Evolutionary conservation across 2,329 filamentous ascomycete genomes (phyloP), one percentile per base, ranked within the genome.

Genomic region (Cladosporium austrohemisphaericum): DNA sequence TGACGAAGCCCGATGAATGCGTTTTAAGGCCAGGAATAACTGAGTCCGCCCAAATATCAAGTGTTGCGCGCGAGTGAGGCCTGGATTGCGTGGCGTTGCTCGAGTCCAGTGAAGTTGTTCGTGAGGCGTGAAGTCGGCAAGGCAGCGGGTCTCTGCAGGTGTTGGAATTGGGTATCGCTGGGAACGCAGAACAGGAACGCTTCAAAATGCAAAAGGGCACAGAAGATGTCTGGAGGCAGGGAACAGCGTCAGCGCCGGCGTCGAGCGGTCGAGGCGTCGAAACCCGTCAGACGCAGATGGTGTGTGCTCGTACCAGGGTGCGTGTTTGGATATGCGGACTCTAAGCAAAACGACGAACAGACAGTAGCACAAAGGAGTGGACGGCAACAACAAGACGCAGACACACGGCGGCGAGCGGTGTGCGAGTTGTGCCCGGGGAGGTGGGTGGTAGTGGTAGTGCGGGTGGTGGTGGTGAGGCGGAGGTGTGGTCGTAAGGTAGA

Each of bases 301-400:
- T n/a, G 43, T 35, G 20, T 40, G 43, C 44, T 14, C 51, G 40
- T 54, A 57, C 54, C 56, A 46, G 53, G 52, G 51, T 52, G 38
- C 43, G 43, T 22, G 33, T 10, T 33, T 35, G 50, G 47, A 40
- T 51, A 49, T 44, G 51, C 51, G 41, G 38, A 40, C 43, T 51
- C 49, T 26, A 44, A 44, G 48, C 35, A 25, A 43, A 40, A 41
- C 45, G 35, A 41, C 38, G 20, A 26, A 18, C 25, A n/a, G n/a
- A n/a, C n/a, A n/a, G n/a, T n/a, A 45, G 26, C 37, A 52, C 22
- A 54, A 55, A 55, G 31, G 53, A 55, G 35, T 40, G 55, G 55
- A 57, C 55, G 49, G 55, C 55, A 51, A 33, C 55, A 54, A 56
- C 47, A 46, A 29, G 45, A 49, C 23, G 26, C 46, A 41, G 44